Conservation (phyloP, 306 rosid genomes). For the Boehmeria nivea region DNA sequence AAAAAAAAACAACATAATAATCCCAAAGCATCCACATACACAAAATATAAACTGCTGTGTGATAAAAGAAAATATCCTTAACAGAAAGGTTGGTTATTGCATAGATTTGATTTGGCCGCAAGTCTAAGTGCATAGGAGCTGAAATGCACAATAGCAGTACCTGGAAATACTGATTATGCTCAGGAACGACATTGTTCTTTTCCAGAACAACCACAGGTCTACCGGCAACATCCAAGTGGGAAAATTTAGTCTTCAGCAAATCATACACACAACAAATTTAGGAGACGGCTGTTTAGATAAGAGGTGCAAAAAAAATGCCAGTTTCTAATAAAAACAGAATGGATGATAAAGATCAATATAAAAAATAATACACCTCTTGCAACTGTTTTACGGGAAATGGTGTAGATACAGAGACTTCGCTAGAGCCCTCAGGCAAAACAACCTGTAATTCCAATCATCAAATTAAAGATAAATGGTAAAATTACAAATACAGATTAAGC, state of each 20-base stretch:
- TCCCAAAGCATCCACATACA: no score
- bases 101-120: neutral
- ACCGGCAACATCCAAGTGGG: slow-evolving; percentile 92
- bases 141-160: slow-evolving; percentile 32
- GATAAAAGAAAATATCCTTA: neutral
- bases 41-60: no score
- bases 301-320: neutral
- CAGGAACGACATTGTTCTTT: slow-evolving; percentile 84
- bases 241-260: slow-evolving; percentile 72
- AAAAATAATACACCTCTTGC: slow-evolving; percentile 66
- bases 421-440: slow-evolving; percentile 96
- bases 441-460: slow-evolving; percentile 53
- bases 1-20: no score
- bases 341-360: neutral
- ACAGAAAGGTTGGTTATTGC: neutral
- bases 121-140: slow-evolving; percentile 8
- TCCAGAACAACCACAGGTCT: slow-evolving; percentile 88
- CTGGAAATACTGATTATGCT: slow-evolving; percentile 91
- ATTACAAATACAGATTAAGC: no score
- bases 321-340: slow-evolving; percentile 4
- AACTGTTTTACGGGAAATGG: slow-evolving; percentile 72
- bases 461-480: no score
- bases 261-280: slow-evolving; percentile 8
- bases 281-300: neutral
- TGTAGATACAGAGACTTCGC: slow-evolving; percentile 57